Conservation (phyloP, 768 basidiomycete species). For the Glaciozyma martinii region DNA sequence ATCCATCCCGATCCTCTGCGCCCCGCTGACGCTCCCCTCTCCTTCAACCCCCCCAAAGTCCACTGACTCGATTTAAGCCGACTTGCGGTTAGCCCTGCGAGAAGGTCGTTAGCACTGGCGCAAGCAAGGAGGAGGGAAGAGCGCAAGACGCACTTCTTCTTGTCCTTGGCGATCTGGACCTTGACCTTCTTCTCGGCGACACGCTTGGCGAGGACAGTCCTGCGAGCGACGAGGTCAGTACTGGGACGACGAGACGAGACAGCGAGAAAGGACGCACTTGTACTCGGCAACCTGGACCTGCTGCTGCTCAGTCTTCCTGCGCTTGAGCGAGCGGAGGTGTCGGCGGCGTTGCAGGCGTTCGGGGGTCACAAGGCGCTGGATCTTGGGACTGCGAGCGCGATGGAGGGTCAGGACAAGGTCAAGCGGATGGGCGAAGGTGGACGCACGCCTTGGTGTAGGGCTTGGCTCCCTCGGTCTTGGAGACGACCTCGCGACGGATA, state of each 20-base stretch:
- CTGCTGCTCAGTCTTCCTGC: conserved; percentile 77
- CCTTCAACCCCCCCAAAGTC: not conserved
- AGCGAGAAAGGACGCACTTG: conserved; percentile 54
- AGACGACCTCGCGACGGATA: conserved; percentile 76
- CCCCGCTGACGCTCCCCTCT: not conserved
- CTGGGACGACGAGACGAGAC: conserved; percentile 36
- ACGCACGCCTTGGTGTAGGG: conserved; percentile 89
- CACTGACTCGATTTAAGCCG: conserved; percentile 1
- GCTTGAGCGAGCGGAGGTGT: conserved; percentile 78
- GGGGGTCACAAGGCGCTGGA: conserved; percentile 92
- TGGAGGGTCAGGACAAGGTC: conserved; percentile 5
- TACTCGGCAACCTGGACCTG: conserved; percentile 93
- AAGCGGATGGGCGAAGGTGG: conserved; percentile 30
- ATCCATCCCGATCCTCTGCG: not conserved
- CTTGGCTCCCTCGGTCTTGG: conserved; percentile 59
- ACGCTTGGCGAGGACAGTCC: conserved; percentile 28
- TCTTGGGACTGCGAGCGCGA: conserved; percentile 62
- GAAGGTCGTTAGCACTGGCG: not conserved
- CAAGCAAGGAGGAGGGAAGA: not conserved
- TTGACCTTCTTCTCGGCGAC: conserved; percentile 27
- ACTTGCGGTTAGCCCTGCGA: conserved; percentile 1
- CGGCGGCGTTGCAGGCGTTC: conserved; percentile 92
- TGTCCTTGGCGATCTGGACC: conserved; percentile 36
- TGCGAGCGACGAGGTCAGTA: not conserved
- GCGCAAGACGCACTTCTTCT: conserved; percentile 36